Evolutionary conservation across 306 rosid species (phyloP).

Genomic region (Cajanus cajan): DNA sequence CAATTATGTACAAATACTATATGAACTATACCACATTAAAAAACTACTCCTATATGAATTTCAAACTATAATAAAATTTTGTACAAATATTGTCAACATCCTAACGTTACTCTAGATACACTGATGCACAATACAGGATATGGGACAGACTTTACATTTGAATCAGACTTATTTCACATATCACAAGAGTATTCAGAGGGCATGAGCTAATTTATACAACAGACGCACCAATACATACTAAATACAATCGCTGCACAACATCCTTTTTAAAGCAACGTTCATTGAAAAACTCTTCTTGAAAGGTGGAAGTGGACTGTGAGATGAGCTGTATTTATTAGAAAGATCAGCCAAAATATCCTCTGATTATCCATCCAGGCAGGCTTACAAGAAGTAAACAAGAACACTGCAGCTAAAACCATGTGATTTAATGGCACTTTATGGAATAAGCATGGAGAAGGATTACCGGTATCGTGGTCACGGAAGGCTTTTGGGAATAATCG

Average conservation of each 20-base stretch:
- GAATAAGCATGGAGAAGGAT: conserved; percentile 24
- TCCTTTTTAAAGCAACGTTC: conserved; percentile 16
- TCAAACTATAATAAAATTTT: not conserved
- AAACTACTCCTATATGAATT: not conserved
- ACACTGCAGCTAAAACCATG: not conserved
- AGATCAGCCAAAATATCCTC: conserved; percentile 6
- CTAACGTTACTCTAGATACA: not conserved
- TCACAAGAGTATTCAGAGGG: not conserved
- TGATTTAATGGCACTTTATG: conserved; percentile 8
- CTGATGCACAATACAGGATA: not conserved
- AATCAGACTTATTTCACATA: not conserved
- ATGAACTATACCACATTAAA: not conserved
- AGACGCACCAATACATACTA: not conserved
- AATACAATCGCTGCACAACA: not conserved
- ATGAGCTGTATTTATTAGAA: not conserved
- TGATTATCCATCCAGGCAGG: conserved; percentile 20
- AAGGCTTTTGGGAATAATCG: conserved; percentile 17
- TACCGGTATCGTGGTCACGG: not conserved
- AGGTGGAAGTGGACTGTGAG: not conserved
- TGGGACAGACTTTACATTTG: not conserved
- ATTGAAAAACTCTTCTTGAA: not conserved
- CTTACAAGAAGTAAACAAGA: conserved; percentile 21
- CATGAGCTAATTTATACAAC: not conserved
- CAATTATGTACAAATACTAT: not conserved
- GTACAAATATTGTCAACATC: no score